Evolutionary conservation across 768 basidiomycete genomes (phyloP).

Genomic region (Xerocomellus intermedius): DNA sequence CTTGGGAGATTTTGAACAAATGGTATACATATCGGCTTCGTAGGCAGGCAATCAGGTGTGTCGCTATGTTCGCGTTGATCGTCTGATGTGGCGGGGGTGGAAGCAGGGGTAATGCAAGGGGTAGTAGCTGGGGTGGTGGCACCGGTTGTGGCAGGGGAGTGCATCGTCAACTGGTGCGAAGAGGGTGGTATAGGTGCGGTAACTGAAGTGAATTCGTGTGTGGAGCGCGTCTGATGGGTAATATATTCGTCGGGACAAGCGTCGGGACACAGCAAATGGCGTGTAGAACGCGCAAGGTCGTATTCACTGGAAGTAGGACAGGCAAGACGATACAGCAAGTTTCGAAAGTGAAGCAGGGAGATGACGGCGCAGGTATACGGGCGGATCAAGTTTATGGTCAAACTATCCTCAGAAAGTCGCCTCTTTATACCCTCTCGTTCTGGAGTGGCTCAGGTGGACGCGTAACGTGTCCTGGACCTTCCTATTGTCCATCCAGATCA

Average conservation of each 20-base stretch:
- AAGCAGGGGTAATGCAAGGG: neutral
- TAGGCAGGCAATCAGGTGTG: neutral
- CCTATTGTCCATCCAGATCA: neutral
- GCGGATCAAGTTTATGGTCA: neutral
- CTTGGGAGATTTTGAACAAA: too few relatives aligned
- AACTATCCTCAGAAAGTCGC: neutral
- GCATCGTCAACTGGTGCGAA: neutral
- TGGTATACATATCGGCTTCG: neutral
- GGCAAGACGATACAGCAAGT: constrained; percentile 1
- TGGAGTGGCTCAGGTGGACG: neutral
- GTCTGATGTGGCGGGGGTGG: neutral
- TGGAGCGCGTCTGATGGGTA: neutral
- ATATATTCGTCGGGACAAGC: neutral
- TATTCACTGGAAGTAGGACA: neutral
- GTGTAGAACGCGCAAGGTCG: neutral
- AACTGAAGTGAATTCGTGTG: neutral
- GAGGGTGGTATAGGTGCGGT: neutral
- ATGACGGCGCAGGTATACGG: neutral
- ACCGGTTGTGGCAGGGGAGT: neutral
- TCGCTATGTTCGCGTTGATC: neutral
- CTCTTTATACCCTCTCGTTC: constrained; percentile 2
- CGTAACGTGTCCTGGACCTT: too few relatives aligned
- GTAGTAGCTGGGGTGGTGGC: neutral
- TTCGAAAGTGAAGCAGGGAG: neutral
- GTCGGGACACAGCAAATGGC: neutral